Base-by-base conservation (phyloP, 2,329 filamentous ascomycete genomes). In the Hirsutella thompsonii region DNA sequence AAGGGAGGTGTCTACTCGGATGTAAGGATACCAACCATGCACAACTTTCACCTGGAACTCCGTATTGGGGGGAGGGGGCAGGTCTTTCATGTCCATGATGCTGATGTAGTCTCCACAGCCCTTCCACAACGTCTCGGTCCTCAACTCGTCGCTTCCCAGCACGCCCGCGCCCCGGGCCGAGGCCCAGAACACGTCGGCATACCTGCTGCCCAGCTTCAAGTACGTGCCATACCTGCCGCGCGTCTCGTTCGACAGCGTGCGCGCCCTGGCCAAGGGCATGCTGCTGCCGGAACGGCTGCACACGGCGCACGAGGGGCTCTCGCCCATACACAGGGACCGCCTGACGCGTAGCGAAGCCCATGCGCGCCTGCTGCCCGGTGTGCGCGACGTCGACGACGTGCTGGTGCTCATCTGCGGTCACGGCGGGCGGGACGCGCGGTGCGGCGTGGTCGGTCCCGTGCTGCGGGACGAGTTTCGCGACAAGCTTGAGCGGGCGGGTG, bases 331-430 rank as follows among this genome's bases (percentile, higher is more conserved):
- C 49, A 66, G 67, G 36, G 74, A 78, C 52, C 59, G 67, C 2
- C 57, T 68, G 39, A 61, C 55, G 36, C 66, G 64, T 49, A 77
- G 69, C 60, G 69, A 57, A 46, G 76, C 57, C 41, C 78, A 63
- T 52, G 74, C 54, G 53, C 64, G 45, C 42, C 64, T 63, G 29
- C 64, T 86, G 2, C 60, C 62, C 2, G 69, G 70, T 1, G 79
- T 85, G 5, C 63, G 72, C 10, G 72, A 78, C 43, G 72, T 83
- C 8, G 54, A 72, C 14, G 81, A 88, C 46, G 68, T 88, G 4
- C 52, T 85, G n/a, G 75, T 98, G 23, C 64, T 96, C 18, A 81
- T 95, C 35, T 98, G 92, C 55, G 87, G 88, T 0, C 92, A 98
- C 52, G 83, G 81, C 13, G 79, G 79, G 2, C 71, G 92, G 10